Evolutionary conservation across 2,329 filamentous ascomycete genomes (phyloP).

Genomic region (Colletotrichum higginsianum): DNA sequence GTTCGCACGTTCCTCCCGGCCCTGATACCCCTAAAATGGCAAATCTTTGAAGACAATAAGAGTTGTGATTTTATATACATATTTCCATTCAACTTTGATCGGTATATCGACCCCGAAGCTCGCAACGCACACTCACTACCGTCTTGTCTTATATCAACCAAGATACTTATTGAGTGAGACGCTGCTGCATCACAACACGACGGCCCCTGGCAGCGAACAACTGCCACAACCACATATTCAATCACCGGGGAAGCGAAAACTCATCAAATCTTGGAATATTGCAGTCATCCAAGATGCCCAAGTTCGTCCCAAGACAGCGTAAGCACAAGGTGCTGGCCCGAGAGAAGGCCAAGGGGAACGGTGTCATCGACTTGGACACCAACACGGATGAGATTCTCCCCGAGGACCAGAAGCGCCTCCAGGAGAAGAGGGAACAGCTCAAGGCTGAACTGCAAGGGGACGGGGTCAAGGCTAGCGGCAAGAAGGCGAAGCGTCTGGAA

Average conservation of each 20-base stretch:
- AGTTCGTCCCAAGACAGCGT: constrained; percentile 74
- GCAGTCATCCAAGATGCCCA: constrained; percentile 57
- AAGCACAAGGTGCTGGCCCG: constrained; percentile 80
- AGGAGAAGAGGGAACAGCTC: constrained; percentile 69
- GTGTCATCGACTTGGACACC: constrained; percentile 62
- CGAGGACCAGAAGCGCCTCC: constrained; percentile 61
- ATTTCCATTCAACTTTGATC: neutral
- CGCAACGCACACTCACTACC: neutral
- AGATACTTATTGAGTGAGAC: neutral
- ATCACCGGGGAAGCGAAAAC: neutral
- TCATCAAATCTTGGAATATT: too few relatives aligned
- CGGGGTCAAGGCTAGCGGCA: constrained; percentile 70
- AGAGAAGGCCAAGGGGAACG: constrained; percentile 64
- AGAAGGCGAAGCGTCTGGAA: constrained; percentile 77
- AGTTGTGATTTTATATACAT: neutral
- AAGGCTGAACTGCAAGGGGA: constrained; percentile 68
- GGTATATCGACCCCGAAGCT: neutral
- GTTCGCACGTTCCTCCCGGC: neutral
- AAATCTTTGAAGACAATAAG: neutral
- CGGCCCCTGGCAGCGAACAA: neutral
- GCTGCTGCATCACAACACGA: neutral
- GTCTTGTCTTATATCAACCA: neutral
- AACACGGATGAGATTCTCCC: constrained; percentile 70
- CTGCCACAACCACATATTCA: neutral
- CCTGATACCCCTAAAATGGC: constrained; percentile 27